A percentile compares a stretch with the other conserved stretches of the same genome.
Conservation (phyloP, 1,139 yeast genomes). For the Meyerozyma sp. region DNA sequence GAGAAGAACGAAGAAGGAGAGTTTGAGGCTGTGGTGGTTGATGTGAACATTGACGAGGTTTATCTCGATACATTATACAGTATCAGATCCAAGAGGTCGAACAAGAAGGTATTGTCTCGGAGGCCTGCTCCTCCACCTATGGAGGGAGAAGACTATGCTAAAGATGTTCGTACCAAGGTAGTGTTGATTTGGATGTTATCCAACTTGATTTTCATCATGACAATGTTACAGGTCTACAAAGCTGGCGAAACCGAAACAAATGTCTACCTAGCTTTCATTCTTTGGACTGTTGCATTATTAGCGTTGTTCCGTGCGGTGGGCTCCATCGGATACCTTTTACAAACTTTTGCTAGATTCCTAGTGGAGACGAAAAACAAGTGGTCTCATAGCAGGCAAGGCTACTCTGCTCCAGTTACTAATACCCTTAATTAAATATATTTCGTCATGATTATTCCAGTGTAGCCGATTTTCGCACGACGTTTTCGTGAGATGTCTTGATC, state of each 20-base stretch:
- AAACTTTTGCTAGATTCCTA: constrained; percentile 32
- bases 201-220: constrained; percentile 75
- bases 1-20: constrained; percentile 53
- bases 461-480: neutral
- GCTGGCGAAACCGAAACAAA: constrained; percentile 56
- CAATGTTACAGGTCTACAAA: constrained; percentile 75
- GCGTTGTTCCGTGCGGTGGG: constrained; percentile 79
- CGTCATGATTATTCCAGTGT: neutral
- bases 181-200: constrained; percentile 88
- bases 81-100: constrained; percentile 67
- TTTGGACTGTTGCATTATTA: constrained; percentile 87
- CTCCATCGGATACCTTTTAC: constrained; percentile 58
- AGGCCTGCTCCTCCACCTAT: constrained; percentile 33
- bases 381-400: constrained; percentile 36
- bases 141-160: constrained; percentile 83
- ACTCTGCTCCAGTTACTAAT: constrained; percentile 30
- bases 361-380: constrained; percentile 41
- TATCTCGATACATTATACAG: constrained; percentile 74
- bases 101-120: constrained; percentile 46
- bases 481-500: neutral
- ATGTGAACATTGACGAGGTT: constrained; percentile 83
- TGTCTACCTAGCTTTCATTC: constrained; percentile 71
- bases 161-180: constrained; percentile 89
- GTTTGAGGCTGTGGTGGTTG: constrained; percentile 86
- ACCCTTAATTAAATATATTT: constrained; percentile 21